These are phyloP conservation scores for Talaromyces albobiverticillius DNA, from an alignment of 2,329 filamentous ascomycete genomes.

Conservation along the genomic window DNA sequence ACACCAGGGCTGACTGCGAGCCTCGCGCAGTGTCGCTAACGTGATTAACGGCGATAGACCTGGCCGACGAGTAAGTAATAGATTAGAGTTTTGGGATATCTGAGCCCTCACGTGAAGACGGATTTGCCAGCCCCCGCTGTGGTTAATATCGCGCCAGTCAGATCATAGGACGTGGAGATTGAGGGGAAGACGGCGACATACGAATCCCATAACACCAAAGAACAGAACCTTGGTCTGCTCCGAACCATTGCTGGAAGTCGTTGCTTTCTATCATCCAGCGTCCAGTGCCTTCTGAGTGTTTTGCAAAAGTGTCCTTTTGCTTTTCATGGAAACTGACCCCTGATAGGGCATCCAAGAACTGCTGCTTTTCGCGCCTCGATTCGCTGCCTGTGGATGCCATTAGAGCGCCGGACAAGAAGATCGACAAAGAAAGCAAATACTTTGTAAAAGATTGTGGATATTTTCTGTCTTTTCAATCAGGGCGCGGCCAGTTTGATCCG, in stretches of 20 bases:
- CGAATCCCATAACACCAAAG: constrained; percentile 2
- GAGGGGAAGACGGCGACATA: no score
- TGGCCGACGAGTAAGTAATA: no score
- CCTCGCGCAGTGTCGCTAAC: not conserved
- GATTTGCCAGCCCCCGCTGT: constrained; percentile 1
- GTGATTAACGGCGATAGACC: not conserved
- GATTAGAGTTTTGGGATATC: not conserved
- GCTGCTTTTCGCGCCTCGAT: not conserved
- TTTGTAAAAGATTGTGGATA: not conserved
- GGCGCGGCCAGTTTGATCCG: not conserved
- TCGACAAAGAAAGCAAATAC: not conserved
- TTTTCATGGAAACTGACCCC: not conserved
- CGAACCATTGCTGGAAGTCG: not conserved
- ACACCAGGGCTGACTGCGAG: not conserved
- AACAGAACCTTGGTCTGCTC: not conserved
- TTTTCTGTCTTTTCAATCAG: not conserved
- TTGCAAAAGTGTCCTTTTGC: constrained; percentile 3
- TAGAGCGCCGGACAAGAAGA: no score
- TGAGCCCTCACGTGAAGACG: not conserved
- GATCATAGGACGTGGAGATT: no score
- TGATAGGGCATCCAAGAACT: not conserved
- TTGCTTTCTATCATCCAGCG: not conserved
- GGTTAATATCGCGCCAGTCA: no score
- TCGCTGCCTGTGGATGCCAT: no score
- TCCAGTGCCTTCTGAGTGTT: not conserved